Percentiles rank a stretch among this genome's conserved stretches.
Conservation (phyloP, 108 stramenopile genomes). For the Mayamaea pseudoterrestris region DNA sequence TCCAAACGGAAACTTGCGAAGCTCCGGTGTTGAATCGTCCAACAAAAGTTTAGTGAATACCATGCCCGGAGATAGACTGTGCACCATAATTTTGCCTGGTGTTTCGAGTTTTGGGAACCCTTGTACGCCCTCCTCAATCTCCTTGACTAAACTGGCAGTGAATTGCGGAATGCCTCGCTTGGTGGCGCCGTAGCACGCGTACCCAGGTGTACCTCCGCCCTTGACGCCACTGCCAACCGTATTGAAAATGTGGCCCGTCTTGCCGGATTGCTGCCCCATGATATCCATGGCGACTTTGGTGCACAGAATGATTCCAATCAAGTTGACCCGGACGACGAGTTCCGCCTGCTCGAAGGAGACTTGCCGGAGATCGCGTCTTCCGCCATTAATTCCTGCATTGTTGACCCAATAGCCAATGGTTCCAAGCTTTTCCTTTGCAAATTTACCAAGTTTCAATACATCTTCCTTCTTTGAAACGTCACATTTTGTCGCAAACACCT, state of each 20-base stretch:
- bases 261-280: slow-evolving; percentile 69
- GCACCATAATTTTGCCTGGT: slow-evolving; percentile 69
- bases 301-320: slow-evolving; percentile 72
- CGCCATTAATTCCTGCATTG: slow-evolving; percentile 87
- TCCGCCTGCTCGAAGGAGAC: slow-evolving; percentile 67
- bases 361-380: slow-evolving; percentile 66
- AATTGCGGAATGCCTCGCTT: slow-evolving; percentile 87
- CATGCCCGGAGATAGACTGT: slow-evolving; percentile 84
- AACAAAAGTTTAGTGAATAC: slow-evolving; percentile 84
- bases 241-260: slow-evolving; percentile 83
- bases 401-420: slow-evolving; percentile 85
- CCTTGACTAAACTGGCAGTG: slow-evolving; percentile 73
- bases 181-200: slow-evolving; percentile 85
- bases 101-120: slow-evolving; percentile 70
- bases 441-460: slow-evolving; percentile 53
- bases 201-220: slow-evolving; percentile 88
- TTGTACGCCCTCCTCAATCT: slow-evolving; percentile 81
- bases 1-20: slow-evolving; percentile 87
- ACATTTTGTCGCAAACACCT: slow-evolving; percentile 71
- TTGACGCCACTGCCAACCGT: slow-evolving; percentile 86
- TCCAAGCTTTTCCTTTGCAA: slow-evolving; percentile 73
- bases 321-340: slow-evolving; percentile 75
- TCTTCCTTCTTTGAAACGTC: slow-evolving; percentile 61
- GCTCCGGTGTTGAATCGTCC: slow-evolving; percentile 85
- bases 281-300: slow-evolving; percentile 85